Evolutionary conservation across 495 filamentous ascomycete species (phyloP).

Genomic region (Xylaria palmicola): DNA sequence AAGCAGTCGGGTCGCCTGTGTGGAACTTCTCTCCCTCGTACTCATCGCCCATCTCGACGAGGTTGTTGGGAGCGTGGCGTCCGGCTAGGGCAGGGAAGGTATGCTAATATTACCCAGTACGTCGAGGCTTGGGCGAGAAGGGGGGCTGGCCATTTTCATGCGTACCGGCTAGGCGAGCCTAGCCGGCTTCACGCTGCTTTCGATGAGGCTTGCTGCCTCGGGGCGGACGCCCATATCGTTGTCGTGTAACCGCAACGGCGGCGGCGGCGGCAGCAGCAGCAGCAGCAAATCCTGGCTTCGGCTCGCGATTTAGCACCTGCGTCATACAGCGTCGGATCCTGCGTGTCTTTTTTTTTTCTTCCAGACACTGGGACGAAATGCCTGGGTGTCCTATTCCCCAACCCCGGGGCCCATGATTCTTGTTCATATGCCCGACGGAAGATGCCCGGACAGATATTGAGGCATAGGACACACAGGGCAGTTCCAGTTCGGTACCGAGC

Average conservation of each 20-base stretch:
- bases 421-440: neutral
- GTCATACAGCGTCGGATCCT: neutral
- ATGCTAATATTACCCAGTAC: neutral
- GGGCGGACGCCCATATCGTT: constrained; percentile 7
- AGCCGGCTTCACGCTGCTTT: neutral
- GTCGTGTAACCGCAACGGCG: constrained; percentile 4
- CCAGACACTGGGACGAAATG: neutral
- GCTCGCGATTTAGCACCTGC: neutral
- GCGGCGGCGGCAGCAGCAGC: too few relatives aligned
- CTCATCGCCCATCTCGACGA: neutral
- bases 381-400: neutral
- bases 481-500: neutral
- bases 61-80: constrained; percentile 1
- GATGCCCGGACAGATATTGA: neutral
- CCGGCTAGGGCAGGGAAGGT: constrained; percentile 7
- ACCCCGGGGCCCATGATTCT: neutral
- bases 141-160: constrained; percentile 2
- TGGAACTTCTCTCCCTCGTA: neutral
- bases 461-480: neutral
- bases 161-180: constrained; percentile 7
- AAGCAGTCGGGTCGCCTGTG: constrained; percentile 8
- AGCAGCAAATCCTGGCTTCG: neutral
- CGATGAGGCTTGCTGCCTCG: neutral
- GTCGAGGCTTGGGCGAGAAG: constrained; percentile 1
- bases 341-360: neutral